A percentile compares a stretch with the other conserved stretches of the same genome.
phyloP scores from a whole-genome alignment of 208 protist genomes.

The Acanthamoeba divionensis region DNA sequence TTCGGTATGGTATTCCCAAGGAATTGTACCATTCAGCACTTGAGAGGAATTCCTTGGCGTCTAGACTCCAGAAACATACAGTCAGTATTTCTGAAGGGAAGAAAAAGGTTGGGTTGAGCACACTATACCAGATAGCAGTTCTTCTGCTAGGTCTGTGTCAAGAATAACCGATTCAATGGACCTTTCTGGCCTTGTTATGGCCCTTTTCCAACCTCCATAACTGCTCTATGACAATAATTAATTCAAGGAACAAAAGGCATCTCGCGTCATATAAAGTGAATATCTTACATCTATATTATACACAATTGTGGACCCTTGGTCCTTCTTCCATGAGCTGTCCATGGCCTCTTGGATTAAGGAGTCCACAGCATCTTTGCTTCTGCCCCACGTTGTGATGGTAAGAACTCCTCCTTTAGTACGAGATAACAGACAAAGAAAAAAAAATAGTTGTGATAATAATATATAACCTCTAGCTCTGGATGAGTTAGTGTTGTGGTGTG shows the following conservation, averaged over 20 bases:
- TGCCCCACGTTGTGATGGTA: background rate
- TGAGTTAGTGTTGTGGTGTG: background rate
- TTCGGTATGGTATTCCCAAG: conserved; percentile 92
- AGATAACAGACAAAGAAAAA: too few relatives aligned
- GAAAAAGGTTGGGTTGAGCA: background rate
- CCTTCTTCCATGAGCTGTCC: background rate
- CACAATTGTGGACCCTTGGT: background rate
- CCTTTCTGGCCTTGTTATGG: conserved; percentile 80
- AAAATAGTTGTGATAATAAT: background rate
- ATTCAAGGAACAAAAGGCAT: background rate
- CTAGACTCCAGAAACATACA: conserved; percentile 52
- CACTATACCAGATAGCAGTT: conserved; percentile 66
- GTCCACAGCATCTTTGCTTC: background rate
- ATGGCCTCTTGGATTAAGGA: background rate
- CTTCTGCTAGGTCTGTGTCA: conserved; percentile 73
- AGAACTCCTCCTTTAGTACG: background rate
- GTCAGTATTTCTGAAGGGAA: background rate
- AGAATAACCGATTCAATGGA: conserved; percentile 89
- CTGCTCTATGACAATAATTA: background rate
- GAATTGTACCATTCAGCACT: conserved; percentile 88
- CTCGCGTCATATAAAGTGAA: background rate
- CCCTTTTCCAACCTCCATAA: conserved; percentile 73
- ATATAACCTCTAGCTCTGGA: background rate
- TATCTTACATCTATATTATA: conserved; percentile 7
- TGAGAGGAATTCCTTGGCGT: conserved; percentile 85